phyloP scores from a whole-genome alignment of 768 basidiomycete genomes.

The Tricholoma furcatifolium region DNA sequence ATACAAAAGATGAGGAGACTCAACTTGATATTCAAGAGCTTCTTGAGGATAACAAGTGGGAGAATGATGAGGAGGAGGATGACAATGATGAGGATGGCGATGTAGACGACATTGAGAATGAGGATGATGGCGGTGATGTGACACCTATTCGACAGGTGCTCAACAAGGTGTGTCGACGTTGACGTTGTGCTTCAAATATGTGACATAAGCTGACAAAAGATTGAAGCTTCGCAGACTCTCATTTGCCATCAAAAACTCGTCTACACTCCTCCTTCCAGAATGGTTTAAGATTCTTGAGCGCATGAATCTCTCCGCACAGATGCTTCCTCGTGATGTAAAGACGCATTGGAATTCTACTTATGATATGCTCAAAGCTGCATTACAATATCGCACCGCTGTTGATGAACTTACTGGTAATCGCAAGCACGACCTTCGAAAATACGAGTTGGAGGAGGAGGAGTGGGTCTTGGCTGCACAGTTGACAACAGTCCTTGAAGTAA shows the following conservation, averaged over 20 bases:
- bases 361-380: constrained; percentile 27
- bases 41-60: background rate
- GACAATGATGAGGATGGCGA: background rate
- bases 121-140: constrained; percentile 17
- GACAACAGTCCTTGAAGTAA: constrained; percentile 23
- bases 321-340: constrained; percentile 29
- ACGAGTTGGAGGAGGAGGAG: constrained; percentile 19
- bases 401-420: constrained; percentile 17
- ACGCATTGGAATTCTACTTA: constrained; percentile 35
- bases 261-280: constrained; percentile 31
- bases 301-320: constrained; percentile 24
- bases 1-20: constrained; percentile 11
- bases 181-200: background rate
- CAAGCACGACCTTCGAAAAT: constrained; percentile 11
- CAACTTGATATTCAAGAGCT: background rate
- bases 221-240: constrained; percentile 18
- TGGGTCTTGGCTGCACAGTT: constrained; percentile 29
- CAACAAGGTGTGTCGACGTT: constrained; percentile 4
- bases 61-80: background rate
- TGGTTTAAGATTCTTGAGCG: constrained; percentile 24
- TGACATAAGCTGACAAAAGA: background rate
- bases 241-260: constrained; percentile 21
- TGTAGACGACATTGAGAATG: constrained; percentile 13
- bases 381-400: constrained; percentile 22
- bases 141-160: background rate